These are phyloP conservation scores for Pholiota conissans DNA, from an alignment of 768 basidiomycete genomes.

Conservation along the genomic window DNA sequence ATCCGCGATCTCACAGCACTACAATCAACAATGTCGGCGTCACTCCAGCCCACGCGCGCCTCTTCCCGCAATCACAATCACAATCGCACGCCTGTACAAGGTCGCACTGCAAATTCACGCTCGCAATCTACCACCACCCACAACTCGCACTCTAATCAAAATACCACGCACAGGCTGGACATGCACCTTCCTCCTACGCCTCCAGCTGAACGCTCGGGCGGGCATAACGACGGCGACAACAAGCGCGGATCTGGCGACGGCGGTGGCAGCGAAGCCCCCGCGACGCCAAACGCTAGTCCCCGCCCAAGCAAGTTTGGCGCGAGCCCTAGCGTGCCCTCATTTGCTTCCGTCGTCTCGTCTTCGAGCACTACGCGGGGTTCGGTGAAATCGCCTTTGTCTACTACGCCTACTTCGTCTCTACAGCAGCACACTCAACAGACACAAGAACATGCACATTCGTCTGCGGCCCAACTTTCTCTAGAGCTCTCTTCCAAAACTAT, in stretches of 20 bases:
- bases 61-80: conserved; percentile 15
- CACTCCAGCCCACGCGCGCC: conserved; percentile 2
- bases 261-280: conserved; percentile 1
- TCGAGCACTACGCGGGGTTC: neutral
- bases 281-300: conserved; percentile 1
- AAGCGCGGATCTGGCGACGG: neutral
- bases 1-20: neutral
- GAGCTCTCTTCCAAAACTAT: neutral
- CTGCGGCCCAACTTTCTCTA: conserved; percentile 5
- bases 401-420: conserved; percentile 7
- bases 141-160: conserved; percentile 13
- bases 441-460: conserved; percentile 18
- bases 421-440: conserved; percentile 10
- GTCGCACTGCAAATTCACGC: neutral
- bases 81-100: conserved; percentile 7
- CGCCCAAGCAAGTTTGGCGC: conserved; percentile 10
- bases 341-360: conserved; percentile 16
- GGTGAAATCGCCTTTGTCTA: conserved; percentile 14
- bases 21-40: neutral
- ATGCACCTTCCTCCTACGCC: conserved; percentile 14
- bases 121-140: neutral
- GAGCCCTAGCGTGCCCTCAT: conserved; percentile 12
- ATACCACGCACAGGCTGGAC: conserved; percentile 13
- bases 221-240: neutral
- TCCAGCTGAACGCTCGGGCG: conserved; percentile 4